These are phyloP conservation scores for Hymenoscyphus salicellus DNA, from an alignment of 2,329 filamentous ascomycete species.

Conservation along the genomic window DNA sequence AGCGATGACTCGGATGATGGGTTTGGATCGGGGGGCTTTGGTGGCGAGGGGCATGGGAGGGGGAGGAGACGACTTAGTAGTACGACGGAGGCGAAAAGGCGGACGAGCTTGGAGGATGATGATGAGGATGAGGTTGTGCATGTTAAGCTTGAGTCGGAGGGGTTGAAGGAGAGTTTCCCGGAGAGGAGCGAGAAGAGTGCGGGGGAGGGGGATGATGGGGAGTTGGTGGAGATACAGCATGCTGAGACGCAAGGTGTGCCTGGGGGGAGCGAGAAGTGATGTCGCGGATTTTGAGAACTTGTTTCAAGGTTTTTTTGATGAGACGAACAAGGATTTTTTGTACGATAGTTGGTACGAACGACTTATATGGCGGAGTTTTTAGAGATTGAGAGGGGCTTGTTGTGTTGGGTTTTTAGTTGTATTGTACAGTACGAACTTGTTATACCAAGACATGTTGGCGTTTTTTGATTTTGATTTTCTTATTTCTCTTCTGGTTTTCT, in stretches of 20 bases:
- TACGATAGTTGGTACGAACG: constrained; percentile 1
- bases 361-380: neutral
- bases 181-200: constrained; percentile 11
- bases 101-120: constrained; percentile 37
- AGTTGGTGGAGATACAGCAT: constrained; percentile 31
- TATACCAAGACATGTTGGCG: neutral
- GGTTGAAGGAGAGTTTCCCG: constrained; percentile 9
- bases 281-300: neutral
- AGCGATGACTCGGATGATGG: constrained; percentile 24
- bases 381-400: neutral
- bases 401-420: neutral
- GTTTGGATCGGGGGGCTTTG: constrained; percentile 18
- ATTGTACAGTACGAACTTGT: neutral
- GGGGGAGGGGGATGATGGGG: constrained; percentile 25
- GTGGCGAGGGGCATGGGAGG: constrained; percentile 11
- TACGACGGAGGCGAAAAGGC: constrained; percentile 36
- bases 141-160: constrained; percentile 24
- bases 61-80: constrained; percentile 27
- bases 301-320: neutral
- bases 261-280: neutral
- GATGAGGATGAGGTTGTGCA: constrained; percentile 34
- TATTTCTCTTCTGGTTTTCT: neutral
- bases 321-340: neutral
- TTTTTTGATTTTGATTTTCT: neutral
- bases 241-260: constrained; percentile 8